A percentile compares a stretch with the other conserved stretches of the same genome.
phyloP scores from a whole-genome alignment of 352 stramenopile species.

The Pythium phragmiticola region DNA sequence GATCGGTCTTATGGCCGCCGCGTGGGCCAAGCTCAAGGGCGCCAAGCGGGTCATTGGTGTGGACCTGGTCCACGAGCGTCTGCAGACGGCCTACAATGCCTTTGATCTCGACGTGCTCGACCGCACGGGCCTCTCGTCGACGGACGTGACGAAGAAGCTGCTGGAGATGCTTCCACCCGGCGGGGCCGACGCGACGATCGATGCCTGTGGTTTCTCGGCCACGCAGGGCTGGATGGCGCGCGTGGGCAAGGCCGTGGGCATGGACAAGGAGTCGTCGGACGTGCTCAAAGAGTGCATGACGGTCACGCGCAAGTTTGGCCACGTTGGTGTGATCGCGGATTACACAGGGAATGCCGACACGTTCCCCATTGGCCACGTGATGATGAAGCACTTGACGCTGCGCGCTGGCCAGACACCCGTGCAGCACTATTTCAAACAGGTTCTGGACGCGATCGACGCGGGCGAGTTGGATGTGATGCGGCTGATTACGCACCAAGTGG shows the following conservation, averaged over 20 bases:
- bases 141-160: conserved; percentile 50
- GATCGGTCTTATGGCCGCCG: conserved; percentile 48
- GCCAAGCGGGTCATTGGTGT: conserved; percentile 61
- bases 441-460: conserved; percentile 52
- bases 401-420: conserved; percentile 45
- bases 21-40: conserved; percentile 67
- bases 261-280: conserved; percentile 47
- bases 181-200: conserved; percentile 58
- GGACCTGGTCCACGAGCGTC: conserved; percentile 44
- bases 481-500: conserved; percentile 55
- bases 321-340: conserved; percentile 54
- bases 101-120: conserved; percentile 69
- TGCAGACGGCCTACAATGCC: conserved; percentile 55
- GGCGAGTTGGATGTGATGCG: conserved; percentile 52
- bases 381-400: conserved; percentile 62
- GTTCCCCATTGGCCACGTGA: conserved; percentile 59
- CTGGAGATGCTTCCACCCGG: conserved; percentile 44
- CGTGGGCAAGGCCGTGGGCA: conserved; percentile 52
- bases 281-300: conserved; percentile 61
- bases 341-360: conserved; percentile 41
- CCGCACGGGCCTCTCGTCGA: conserved; percentile 41
- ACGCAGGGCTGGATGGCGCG: conserved; percentile 41
- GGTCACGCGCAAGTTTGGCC: conserved; percentile 55
- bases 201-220: conserved; percentile 40
- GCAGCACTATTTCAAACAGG: conserved; percentile 59